A percentile compares a stretch with the other conserved stretches of the same genome.
Conservation (phyloP, 768 basidiomycete genomes). For the Daedaleopsis nitida region DNA sequence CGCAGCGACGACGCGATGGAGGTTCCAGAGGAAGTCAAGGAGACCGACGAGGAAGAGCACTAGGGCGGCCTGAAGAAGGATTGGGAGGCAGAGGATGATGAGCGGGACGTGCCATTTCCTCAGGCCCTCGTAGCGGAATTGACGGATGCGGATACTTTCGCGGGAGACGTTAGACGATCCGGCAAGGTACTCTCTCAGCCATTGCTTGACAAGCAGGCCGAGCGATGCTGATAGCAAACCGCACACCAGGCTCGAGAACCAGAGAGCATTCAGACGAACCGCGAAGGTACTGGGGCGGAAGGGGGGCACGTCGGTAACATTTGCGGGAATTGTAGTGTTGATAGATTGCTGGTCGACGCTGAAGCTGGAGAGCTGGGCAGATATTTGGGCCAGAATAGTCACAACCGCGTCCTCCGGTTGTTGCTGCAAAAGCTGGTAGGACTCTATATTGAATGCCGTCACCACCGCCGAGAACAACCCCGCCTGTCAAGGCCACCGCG, state of each 20-base stretch:
- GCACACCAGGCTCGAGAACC: constrained; percentile 24
- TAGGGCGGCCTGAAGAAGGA: constrained; percentile 23
- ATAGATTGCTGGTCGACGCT: constrained; percentile 4
- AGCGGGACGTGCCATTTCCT: constrained; percentile 24
- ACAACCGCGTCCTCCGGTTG: constrained; percentile 11
- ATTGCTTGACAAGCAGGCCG: constrained; percentile 24
- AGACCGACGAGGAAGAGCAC: constrained; percentile 26
- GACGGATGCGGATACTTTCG: constrained; percentile 26
- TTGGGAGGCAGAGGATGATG: constrained; percentile 22
- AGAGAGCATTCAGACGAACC: constrained; percentile 16
- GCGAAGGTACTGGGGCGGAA: constrained; percentile 6
- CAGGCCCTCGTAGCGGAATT: constrained; percentile 29
- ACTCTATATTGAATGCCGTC: constrained; percentile 24
- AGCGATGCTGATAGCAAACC: constrained; percentile 21
- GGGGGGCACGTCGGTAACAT: neutral
- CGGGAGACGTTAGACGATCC: constrained; percentile 24
- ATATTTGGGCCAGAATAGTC: constrained; percentile 17
- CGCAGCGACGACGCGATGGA: constrained; percentile 21
- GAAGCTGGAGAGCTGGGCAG: constrained; percentile 18
- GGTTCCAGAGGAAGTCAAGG: constrained; percentile 26
- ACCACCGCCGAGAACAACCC: constrained; percentile 26
- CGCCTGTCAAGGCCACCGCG: constrained; percentile 4
- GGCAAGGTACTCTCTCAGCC: constrained; percentile 25
- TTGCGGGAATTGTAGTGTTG: constrained; percentile 8
- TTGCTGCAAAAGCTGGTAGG: constrained; percentile 19